Conservation (phyloP, 768 basidiomycete species). For the Tulasnella sp. region DNA sequence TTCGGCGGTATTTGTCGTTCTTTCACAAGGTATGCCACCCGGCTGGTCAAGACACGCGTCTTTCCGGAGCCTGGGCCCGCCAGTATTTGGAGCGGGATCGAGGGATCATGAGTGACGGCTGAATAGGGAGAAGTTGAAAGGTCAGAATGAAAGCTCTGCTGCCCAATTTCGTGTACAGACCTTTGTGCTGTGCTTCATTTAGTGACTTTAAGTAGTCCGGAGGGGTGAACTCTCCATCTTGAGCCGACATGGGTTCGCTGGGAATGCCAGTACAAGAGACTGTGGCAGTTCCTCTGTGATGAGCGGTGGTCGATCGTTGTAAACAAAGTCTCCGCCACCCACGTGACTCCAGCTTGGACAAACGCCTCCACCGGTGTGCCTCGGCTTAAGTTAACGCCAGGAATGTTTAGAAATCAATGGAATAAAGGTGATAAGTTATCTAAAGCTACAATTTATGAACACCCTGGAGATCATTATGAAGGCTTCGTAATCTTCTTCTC, state of each 20-base stretch:
- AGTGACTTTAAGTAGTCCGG: conserved; percentile 12
- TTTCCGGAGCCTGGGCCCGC: conserved; percentile 64
- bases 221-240: background rate
- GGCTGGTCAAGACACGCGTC: conserved; percentile 48
- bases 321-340: background rate
- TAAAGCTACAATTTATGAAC: background rate
- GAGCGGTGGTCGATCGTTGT: background rate
- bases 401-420: too few relatives aligned
- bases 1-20: conserved; percentile 39
- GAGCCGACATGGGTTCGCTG: background rate
- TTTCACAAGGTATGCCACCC: conserved; percentile 55
- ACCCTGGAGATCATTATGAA: background rate
- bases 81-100: conserved; percentile 61
- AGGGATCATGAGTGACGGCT: conserved; percentile 59
- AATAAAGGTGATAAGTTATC: background rate
- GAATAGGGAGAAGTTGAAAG: background rate
- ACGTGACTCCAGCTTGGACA: background rate
- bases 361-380: background rate
- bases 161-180: background rate
- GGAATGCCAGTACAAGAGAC: background rate
- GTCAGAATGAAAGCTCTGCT: background rate
- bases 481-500: background rate
- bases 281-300: background rate
- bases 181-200: conserved; percentile 15
- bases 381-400: background rate